Evolutionary conservation across 352 stramenopile species (phyloP).

Genomic region (Peronospora destructor): DNA sequence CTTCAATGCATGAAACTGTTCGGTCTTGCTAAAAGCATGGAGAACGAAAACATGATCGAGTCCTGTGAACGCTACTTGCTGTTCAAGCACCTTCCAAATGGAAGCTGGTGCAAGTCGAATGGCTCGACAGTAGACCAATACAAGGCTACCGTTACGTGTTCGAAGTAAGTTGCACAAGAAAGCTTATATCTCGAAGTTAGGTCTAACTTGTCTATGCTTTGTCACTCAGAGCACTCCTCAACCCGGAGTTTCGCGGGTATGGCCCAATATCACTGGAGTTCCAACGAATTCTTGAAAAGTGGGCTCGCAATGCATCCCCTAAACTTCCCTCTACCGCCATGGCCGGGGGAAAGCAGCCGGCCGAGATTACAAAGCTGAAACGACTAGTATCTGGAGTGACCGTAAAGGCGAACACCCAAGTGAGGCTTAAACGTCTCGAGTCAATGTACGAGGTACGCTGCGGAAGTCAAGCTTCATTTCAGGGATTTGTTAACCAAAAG

Average conservation of each 20-base stretch:
- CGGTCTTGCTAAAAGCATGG: constrained; percentile 30
- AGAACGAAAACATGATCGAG: constrained; percentile 39
- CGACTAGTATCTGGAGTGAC: constrained; percentile 44
- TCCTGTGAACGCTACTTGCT: constrained; percentile 63
- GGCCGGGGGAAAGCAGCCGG: constrained; percentile 8
- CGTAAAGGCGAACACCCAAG: constrained; percentile 34
- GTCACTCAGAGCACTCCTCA: constrained; percentile 43
- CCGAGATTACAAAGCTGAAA: constrained; percentile 29
- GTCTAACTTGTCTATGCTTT: constrained; percentile 3
- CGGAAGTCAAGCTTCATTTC: neutral
- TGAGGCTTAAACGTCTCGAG: constrained; percentile 59
- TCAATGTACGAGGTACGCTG: constrained; percentile 54
- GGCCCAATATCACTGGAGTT: constrained; percentile 54
- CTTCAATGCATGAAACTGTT: constrained; percentile 80
- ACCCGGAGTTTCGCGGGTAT: constrained; percentile 45
- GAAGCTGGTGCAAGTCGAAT: constrained; percentile 62
- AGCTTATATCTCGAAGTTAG: neutral
- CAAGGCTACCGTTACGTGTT: constrained; percentile 73
- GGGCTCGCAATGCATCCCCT: constrained; percentile 33
- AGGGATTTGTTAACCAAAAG: neutral
- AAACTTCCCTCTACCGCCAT: constrained; percentile 22
- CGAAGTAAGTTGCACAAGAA: constrained; percentile 48
- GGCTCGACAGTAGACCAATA: constrained; percentile 59
- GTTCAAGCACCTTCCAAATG: constrained; percentile 58
- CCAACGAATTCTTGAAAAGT: constrained; percentile 62